Percentiles rank a stretch among this genome's conserved stretches.
Conservation (phyloP, 1,139 yeast genomes). For the Yamadazyma taylorii region DNA sequence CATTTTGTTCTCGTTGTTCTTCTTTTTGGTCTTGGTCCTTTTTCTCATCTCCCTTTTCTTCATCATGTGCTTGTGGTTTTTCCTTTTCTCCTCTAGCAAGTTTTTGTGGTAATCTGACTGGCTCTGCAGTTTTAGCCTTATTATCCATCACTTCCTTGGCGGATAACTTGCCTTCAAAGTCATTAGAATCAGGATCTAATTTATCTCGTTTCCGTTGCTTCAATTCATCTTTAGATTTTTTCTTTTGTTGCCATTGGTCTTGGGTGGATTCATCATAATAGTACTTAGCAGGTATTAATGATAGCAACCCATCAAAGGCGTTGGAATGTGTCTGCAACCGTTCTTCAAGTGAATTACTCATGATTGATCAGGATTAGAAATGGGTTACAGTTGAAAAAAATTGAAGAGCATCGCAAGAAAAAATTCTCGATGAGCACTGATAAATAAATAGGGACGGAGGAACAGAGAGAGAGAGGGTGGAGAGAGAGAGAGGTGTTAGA, state of each 20-base stretch:
- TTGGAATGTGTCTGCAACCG: slow-evolving; percentile 80
- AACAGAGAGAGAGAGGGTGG: neutral
- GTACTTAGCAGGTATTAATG: slow-evolving; percentile 90
- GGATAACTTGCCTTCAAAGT: slow-evolving; percentile 41
- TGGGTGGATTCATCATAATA: slow-evolving; percentile 80
- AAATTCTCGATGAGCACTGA: neutral
- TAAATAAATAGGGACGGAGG: neutral
- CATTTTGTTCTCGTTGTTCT: slow-evolving; percentile 10
- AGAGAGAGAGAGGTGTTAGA: neutral
- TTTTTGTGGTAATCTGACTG: slow-evolving; percentile 52
- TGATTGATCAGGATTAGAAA: slow-evolving; percentile 11
- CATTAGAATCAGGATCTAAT: slow-evolving; percentile 68
- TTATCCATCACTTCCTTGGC: slow-evolving; percentile 69
- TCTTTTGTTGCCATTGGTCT: slow-evolving; percentile 88
- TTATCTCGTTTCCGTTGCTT: slow-evolving; percentile 65
- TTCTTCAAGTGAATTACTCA: slow-evolving; percentile 53
- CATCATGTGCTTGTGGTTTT: no score
- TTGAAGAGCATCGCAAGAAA: neutral
- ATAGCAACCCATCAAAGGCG: slow-evolving; percentile 86
- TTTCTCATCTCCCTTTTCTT: no score
- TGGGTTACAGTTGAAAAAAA: neutral
- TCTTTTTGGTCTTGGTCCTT: slow-evolving; percentile 16
- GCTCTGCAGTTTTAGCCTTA: slow-evolving; percentile 56
- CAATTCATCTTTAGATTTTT: slow-evolving; percentile 67
- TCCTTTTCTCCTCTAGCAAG: slow-evolving; percentile 15